A percentile compares a stretch with the other conserved stretches of the same genome.
These are phyloP conservation scores for Yamadazyma laniorum DNA, from an alignment of 805 yeast genomes.

Conservation along the genomic window DNA sequence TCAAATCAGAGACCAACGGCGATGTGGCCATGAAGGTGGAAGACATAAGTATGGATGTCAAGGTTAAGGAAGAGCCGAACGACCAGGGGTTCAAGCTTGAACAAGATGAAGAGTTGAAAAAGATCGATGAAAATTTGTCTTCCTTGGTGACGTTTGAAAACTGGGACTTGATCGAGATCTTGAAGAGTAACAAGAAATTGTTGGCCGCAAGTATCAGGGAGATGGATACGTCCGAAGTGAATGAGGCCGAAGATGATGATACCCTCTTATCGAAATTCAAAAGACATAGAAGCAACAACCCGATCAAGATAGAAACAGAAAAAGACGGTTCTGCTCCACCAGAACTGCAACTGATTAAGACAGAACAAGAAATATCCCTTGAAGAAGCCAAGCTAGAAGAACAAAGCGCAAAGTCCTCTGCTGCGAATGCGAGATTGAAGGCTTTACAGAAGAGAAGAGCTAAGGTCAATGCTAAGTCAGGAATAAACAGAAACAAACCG, in stretches of 20 bases:
- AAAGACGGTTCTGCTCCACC: background rate
- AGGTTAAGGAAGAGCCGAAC: constrained; percentile 12
- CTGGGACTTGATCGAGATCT: constrained; percentile 49
- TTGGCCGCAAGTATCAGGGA: constrained; percentile 47
- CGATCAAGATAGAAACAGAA: constrained; percentile 15
- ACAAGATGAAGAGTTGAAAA: constrained; percentile 42
- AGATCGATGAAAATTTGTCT: constrained; percentile 38
- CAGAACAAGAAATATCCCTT: background rate
- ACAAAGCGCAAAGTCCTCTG: constrained; percentile 11
- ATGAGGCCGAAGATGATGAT: constrained; percentile 14
- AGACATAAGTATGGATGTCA: background rate
- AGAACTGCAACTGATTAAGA: background rate
- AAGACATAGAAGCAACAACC: constrained; percentile 45
- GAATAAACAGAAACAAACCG: constrained; percentile 43
- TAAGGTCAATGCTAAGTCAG: constrained; percentile 61
- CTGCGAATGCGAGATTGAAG: constrained; percentile 70
- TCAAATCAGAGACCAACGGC: constrained; percentile 13
- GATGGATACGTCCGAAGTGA: constrained; percentile 10
- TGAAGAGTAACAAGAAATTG: constrained; percentile 52
- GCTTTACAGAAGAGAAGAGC: constrained; percentile 95
- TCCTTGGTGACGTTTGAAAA: constrained; percentile 47
- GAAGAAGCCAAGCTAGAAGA: constrained; percentile 9
- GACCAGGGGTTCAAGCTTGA: constrained; percentile 31
- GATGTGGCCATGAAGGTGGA: constrained; percentile 8
- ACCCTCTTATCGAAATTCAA: constrained; percentile 48